Evolutionary conservation across 2,329 filamentous ascomycete genomes (phyloP).

Genomic region (Aspergillus caelatus): DNA sequence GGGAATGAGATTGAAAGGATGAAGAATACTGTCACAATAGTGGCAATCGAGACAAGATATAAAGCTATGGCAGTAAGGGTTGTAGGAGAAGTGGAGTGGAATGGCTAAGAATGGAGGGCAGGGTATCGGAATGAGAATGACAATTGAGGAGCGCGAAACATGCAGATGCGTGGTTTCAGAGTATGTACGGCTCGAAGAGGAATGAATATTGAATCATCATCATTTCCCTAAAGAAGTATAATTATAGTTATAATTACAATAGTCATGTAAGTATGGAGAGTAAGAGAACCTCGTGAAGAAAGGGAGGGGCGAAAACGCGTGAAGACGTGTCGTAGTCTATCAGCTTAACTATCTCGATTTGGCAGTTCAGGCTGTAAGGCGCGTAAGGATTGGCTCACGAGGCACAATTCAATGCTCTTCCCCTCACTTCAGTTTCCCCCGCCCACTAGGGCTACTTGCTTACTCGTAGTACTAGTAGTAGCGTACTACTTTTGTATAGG

Average conservation of each 20-base stretch:
- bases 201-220: constrained; percentile 3
- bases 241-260: not conserved
- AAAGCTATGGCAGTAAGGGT: constrained; percentile 6
- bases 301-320: not conserved
- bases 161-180: constrained; percentile 1
- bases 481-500: not conserved
- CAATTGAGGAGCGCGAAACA: constrained; percentile 1
- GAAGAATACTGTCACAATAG: not conserved
- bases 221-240: constrained; percentile 1
- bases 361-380: not conserved
- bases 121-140: not conserved
- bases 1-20: constrained; percentile 3
- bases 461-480: not conserved
- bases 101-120: constrained; percentile 7
- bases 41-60: constrained; percentile 3
- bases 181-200: not conserved
- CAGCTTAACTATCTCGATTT: not conserved
- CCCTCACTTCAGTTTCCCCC: not conserved
- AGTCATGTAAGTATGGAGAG: not conserved
- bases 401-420: constrained; percentile 1
- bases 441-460: not conserved
- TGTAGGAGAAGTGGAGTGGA: not conserved
- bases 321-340: not conserved
- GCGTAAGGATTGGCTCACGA: constrained; percentile 3
- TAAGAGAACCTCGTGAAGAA: not conserved